Evolutionary conservation across 768 basidiomycete species (phyloP).

Genomic region (Suillus subalutaceus): DNA sequence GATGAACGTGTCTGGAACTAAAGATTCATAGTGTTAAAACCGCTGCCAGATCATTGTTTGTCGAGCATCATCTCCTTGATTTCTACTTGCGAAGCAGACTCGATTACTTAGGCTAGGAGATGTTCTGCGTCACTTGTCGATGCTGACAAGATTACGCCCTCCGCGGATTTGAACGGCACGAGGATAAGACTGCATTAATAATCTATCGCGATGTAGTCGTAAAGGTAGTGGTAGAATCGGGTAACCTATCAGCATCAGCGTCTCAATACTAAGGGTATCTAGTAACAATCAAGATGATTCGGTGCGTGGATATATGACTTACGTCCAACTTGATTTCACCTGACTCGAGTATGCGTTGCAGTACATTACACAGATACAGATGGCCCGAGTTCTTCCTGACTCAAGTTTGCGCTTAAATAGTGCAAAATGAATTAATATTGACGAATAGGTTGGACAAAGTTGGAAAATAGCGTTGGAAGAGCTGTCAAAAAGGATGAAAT

Average conservation of each 20-base stretch:
- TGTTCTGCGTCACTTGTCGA: background rate
- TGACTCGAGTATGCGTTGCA: background rate
- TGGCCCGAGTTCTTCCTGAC: background rate
- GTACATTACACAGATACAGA: background rate
- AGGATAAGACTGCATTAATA: background rate
- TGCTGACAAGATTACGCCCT: background rate
- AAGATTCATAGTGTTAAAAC: background rate
- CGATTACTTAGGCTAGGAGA: background rate
- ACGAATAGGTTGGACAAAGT: background rate
- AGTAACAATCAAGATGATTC: background rate
- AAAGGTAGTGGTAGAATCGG: slow-evolving; percentile 2
- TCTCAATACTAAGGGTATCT: background rate
- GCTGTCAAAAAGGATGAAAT: background rate
- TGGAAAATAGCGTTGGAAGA: background rate
- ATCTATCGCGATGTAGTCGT: background rate
- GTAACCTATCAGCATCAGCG: background rate
- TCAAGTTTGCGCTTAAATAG: background rate
- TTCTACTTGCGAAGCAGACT: background rate
- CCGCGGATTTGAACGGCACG: background rate
- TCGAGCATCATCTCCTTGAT: background rate
- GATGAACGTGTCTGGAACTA: background rate
- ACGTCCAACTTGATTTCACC: background rate
- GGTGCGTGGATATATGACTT: background rate
- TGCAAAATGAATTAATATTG: background rate
- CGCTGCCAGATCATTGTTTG: background rate